Evolutionary conservation across 2,329 filamentous ascomycete genomes (phyloP), one percentile per base, ranked within the genome.

Genomic region (Nemania sp.): DNA sequence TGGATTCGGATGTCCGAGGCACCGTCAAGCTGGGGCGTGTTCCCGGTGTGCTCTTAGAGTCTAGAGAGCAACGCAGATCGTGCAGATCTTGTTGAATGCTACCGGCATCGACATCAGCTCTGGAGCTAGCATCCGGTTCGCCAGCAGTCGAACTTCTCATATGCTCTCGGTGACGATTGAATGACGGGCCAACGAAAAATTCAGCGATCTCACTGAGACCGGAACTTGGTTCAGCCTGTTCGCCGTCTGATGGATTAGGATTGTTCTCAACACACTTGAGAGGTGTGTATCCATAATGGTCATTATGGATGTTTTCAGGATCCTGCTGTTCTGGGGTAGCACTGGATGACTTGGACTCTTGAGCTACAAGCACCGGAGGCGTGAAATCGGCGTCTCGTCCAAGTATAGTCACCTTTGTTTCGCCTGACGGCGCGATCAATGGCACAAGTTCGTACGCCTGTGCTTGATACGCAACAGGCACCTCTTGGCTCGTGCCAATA

Each of bases 351-450:
- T 50, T 17, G 19, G 17, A 20, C 7, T 55, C 50, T 12, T 59
- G 47, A 14, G 17, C n/a, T 14, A 60, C 59, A 49, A 39, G 41
- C 30, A 43, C 20, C 6, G 60, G 44, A 6, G 64, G 51, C 3
- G 61, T 48, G 22, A 75, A 74, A 43, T 75, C 73, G 41, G 70
- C 71, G 47, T 76, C 74, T 41, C 75, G 75, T 7, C 77, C 75
- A 26, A 82, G 64, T 36, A 81, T 77, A 5, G 77, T 78, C 46
- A 81, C 76, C 15, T 75, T 78, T 8, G 78, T 78, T 57, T 76
- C 72, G 44, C 74, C 68, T n/a, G 72, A 64, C 14, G 69, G 62
- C 20, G 72, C 67, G 12, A 63, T 64, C 51, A 70, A 74, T 8
- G 76, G 73, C 42, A 69, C 66, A n/a, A 71, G 70, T 53, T 77